Evolutionary conservation across 2,329 filamentous ascomycete genomes (phyloP).

Genomic region (Ceratocystiopsis minuta): DNA sequence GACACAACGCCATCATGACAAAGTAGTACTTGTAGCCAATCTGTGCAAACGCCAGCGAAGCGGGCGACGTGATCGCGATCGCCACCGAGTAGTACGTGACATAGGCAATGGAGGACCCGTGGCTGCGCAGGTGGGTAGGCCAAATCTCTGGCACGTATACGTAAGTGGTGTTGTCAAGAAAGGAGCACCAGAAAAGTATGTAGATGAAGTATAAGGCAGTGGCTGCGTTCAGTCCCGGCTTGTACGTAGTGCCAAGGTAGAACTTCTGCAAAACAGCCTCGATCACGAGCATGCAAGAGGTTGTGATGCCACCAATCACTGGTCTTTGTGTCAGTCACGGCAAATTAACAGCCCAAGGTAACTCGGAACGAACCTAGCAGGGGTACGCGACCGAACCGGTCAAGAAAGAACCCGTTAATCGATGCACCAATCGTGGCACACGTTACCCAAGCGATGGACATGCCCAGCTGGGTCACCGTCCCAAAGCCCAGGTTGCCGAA

Average conservation of each 20-base stretch:
- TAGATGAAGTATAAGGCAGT: slow-evolving; percentile 1
- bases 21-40: slow-evolving; percentile 1
- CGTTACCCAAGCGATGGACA: background rate
- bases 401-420: background rate
- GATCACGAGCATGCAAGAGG: background rate
- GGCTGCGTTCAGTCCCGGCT: background rate
- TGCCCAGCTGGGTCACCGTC: background rate
- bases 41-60: background rate
- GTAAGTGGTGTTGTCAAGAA: background rate
- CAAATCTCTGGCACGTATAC: slow-evolving; percentile 1
- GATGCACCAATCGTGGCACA: background rate
- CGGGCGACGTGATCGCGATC: background rate
- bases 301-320: background rate
- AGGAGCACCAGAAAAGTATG: background rate
- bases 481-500: background rate
- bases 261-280: background rate
- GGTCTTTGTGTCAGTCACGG: no score
- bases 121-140: background rate
- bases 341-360: no score
- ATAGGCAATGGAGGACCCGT: slow-evolving; percentile 7
- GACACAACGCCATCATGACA: background rate
- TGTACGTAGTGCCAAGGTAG: background rate
- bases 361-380: background rate
- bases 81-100: slow-evolving; percentile 6
- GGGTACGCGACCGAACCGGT: background rate